Evolutionary conservation across 768 basidiomycete species (phyloP), one percentile per base, ranked within the genome.

Genomic region (Lanmaoa pseudosensibilis): DNA sequence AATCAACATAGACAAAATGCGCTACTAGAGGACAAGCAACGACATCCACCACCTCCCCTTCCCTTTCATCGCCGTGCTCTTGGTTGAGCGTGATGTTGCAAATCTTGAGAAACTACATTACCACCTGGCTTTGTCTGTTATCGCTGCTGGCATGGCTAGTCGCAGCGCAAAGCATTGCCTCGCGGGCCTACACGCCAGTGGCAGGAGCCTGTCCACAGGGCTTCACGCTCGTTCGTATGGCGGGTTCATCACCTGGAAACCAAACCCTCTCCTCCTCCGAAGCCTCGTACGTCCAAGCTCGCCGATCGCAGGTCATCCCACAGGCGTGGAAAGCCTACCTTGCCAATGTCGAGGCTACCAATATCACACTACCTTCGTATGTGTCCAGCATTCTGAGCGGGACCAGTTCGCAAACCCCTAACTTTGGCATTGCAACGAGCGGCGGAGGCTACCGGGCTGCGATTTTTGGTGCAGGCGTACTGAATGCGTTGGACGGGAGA

Each of bases 401-500:
- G 2, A 49, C 57, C 10, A 61, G 57, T 27, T 27, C 55, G 1
- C 48, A 68, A 16, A 56, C 67, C 0, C 79, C 79, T 4, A 74
- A 61, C 19, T 62, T 83, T 7, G 81, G 76, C 0, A 79, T 84
- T 50, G 83, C 84, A 0, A 67, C 77, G 23, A 81, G 79, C 27
- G 85, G 85, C 15, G 85, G 85, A 9, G 80, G 83, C 0, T 78
- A 81, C 47, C 70, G 85, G 15, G 85, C 85, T 0, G 80, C 82
- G 5, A 72, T 82, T 8, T 80, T 78, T 49, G 79, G 78, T 40
- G 84, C 80, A 4, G 84, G 82, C 1, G 74, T 83, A 19, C 60
- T 80, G 46, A 74, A 73, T n/a, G 74, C 78, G 1, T 59, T 83
- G 40, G 82, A 86, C 61, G 80, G 72, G 38, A 69, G 81, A 27